Evolutionary conservation across 208 protist species (phyloP).

Genomic region (Acanthamoeba royreba): DNA sequence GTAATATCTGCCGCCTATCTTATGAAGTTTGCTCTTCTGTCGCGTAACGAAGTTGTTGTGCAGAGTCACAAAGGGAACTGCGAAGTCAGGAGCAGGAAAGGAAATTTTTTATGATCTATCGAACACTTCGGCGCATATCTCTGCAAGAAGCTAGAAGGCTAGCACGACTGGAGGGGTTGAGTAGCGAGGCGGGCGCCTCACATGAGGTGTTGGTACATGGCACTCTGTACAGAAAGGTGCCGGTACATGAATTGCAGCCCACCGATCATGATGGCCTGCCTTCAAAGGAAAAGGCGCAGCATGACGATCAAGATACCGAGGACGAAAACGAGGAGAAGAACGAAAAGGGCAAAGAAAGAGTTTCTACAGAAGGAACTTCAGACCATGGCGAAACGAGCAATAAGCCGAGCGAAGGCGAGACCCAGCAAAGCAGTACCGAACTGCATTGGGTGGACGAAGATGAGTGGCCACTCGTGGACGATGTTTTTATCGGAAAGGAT

Average conservation of each 20-base stretch:
- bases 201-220: neutral
- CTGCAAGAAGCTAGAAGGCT: neutral
- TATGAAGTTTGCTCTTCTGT: neutral
- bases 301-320: neutral
- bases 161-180: neutral
- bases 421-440: too few species aligned
- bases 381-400: neutral
- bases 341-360: too few species aligned
- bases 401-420: neutral
- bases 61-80: neutral
- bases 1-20: neutral
- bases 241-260: neutral
- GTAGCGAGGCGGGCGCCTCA: neutral
- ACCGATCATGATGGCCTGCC: neutral
- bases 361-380: neutral
- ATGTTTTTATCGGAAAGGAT: neutral
- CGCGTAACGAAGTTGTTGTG: neutral
- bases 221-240: neutral
- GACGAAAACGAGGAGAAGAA: neutral
- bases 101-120: neutral
- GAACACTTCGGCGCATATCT: neutral
- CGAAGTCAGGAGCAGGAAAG: neutral
- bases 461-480: neutral
- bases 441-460: neutral
- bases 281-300: neutral